These are phyloP conservation scores for Gaeumannomyces tritici DNA, from an alignment of 2,329 filamentous ascomycete genomes.

Conservation along the genomic window DNA sequence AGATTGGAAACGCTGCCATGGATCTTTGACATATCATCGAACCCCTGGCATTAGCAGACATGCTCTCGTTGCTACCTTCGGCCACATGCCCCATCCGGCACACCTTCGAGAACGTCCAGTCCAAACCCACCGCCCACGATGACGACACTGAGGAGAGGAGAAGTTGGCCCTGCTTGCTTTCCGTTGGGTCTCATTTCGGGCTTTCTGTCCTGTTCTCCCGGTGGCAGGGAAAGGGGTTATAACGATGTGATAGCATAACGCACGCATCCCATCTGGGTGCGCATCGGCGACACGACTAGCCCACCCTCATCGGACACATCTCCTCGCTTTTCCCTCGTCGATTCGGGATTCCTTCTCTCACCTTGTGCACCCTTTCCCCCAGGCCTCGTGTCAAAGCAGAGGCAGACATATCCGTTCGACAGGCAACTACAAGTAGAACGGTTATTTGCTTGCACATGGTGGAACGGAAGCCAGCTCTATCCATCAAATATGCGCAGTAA, in stretches of 20 bases:
- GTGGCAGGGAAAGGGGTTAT: neutral
- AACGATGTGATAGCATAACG: neutral
- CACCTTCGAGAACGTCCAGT: no score
- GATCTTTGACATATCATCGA: neutral
- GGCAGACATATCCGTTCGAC: neutral
- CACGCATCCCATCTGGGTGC: neutral
- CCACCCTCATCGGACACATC: neutral
- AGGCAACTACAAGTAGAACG: neutral
- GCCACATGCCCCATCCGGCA: neutral
- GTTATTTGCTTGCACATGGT: neutral
- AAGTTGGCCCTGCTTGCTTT: neutral
- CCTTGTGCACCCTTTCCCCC: neutral
- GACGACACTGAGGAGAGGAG: neutral
- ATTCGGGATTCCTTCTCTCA: neutral
- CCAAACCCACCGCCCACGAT: neutral
- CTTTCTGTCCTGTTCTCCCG: neutral
- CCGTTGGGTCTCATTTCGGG: neutral
- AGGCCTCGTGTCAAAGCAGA: neutral
- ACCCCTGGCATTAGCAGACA: neutral
- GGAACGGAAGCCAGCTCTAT: no score
- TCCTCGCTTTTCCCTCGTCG: neutral
- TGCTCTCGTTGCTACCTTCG: neutral
- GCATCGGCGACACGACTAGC: neutral
- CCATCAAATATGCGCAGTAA: conserved; percentile 11
- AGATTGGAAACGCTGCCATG: neutral